These are phyloP conservation scores for Yarrowia deformans DNA, from an alignment of 805 yeast genomes.

Conservation along the genomic window DNA sequence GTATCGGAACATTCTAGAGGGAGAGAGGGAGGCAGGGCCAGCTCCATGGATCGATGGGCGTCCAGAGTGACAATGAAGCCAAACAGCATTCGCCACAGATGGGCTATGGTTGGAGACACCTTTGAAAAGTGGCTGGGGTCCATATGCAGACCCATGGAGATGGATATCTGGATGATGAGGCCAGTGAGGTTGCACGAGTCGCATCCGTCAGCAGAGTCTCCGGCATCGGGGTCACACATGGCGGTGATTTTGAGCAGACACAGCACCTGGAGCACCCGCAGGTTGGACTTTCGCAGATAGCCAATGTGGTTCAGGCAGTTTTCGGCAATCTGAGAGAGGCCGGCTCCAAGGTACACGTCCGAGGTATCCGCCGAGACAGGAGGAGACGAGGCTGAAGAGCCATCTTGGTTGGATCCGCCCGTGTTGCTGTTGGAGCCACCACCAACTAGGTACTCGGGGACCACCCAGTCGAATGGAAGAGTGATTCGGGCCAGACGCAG, in stretches of 20 bases:
- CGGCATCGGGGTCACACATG: slow-evolving; percentile 36
- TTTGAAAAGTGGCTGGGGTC: slow-evolving; percentile 38
- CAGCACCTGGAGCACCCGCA: slow-evolving; percentile 25
- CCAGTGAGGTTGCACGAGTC: slow-evolving; percentile 34
- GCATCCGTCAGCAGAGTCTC: slow-evolving; percentile 37
- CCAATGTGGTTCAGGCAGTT: slow-evolving; percentile 32
- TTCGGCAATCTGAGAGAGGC: slow-evolving; percentile 34
- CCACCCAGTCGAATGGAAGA: slow-evolving; percentile 31
- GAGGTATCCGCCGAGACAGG: slow-evolving; percentile 5
- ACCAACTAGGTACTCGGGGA: slow-evolving; percentile 16
- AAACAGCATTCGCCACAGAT: slow-evolving; percentile 38
- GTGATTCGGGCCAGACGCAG: slow-evolving; percentile 36
- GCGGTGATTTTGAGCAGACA: slow-evolving; percentile 31
- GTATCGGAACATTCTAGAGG: slow-evolving; percentile 34
- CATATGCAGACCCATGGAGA: slow-evolving; percentile 38
- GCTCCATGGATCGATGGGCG: slow-evolving; percentile 35
- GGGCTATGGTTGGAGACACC: slow-evolving; percentile 24
- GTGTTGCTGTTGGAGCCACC: neutral
- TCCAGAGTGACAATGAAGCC: slow-evolving; percentile 36
- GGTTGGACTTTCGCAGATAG: slow-evolving; percentile 20
- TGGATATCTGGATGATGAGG: slow-evolving; percentile 36
- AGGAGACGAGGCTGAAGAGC: slow-evolving; percentile 18
- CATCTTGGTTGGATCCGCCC: slow-evolving; percentile 13
- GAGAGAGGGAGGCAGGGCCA: slow-evolving; percentile 38
- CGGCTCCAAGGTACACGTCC: slow-evolving; percentile 36